A percentile compares a stretch with the other conserved stretches of the same genome.
phyloP scores from a whole-genome alignment of 2,329 filamentous ascomycete species.

The Parastagonospora avenae region DNA sequence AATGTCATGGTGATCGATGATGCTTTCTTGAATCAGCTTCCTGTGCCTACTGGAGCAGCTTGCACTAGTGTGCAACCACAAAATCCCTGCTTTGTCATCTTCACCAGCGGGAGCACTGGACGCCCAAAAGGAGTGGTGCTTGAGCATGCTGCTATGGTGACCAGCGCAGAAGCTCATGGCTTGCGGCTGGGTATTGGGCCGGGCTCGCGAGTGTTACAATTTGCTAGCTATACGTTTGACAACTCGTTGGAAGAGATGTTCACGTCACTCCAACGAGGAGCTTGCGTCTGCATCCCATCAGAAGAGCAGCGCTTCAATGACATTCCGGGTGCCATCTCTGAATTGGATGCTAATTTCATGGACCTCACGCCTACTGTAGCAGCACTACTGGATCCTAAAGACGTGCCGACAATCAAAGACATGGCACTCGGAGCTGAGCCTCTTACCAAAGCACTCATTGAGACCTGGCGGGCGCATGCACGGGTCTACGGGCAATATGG shows the following conservation, averaged over 20 bases:
- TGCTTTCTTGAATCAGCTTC: slow-evolving; percentile 43
- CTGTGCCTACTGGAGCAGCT: slow-evolving; percentile 12
- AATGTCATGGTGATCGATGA: slow-evolving; percentile 43
- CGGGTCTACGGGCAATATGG: slow-evolving; percentile 39
- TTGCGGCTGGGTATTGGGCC: slow-evolving; percentile 30
- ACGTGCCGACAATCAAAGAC: slow-evolving; percentile 51
- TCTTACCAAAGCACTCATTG: slow-evolving; percentile 37
- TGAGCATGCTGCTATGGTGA: slow-evolving; percentile 39
- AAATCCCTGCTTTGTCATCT: slow-evolving; percentile 40
- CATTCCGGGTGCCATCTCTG: slow-evolving; percentile 50
- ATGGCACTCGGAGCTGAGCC: slow-evolving; percentile 55
- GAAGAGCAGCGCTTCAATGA: slow-evolving; percentile 61
- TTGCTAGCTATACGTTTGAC: slow-evolving; percentile 59
- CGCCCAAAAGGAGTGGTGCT: slow-evolving; percentile 42
- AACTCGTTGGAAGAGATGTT: slow-evolving; percentile 62
- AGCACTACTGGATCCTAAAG: slow-evolving; percentile 50
- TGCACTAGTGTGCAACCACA: slow-evolving; percentile 27
- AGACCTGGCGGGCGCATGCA: slow-evolving; percentile 29
- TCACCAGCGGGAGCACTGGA: slow-evolving; percentile 41
- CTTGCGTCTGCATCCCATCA: slow-evolving; percentile 60
- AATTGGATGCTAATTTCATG: slow-evolving; percentile 34
- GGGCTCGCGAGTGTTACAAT: slow-evolving; percentile 43
- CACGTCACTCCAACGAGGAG: slow-evolving; percentile 58
- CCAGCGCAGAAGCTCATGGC: slow-evolving; percentile 38
- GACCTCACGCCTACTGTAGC: slow-evolving; percentile 67